Percentiles rank a stretch among this genome's conserved stretches.
These are phyloP conservation scores for Metarhizium robertsii DNA, from an alignment of 2,329 filamentous ascomycete species.

Conservation along the genomic window DNA sequence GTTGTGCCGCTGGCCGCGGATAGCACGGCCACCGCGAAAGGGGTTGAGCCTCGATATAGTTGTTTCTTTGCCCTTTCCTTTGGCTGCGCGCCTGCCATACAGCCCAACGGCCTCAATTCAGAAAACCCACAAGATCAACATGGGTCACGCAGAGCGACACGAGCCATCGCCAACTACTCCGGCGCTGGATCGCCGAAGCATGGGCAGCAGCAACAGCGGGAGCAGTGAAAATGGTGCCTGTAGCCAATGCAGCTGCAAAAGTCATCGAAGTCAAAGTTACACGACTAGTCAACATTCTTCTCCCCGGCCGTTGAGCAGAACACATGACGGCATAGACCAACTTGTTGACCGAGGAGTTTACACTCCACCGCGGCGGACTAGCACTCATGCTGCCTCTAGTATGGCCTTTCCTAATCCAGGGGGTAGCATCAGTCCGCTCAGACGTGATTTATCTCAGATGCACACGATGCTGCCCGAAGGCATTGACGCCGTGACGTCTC, in stretches of 20 bases:
- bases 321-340: constrained; percentile 5
- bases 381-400: constrained; percentile 24
- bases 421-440: constrained; percentile 18
- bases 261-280: not conserved
- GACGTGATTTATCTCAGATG: constrained; percentile 14
- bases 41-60: not conserved
- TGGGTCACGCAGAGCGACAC: constrained; percentile 4
- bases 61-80: too few relatives aligned
- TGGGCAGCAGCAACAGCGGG: constrained; percentile 4
- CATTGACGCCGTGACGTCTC: constrained; percentile 11
- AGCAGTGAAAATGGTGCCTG: constrained; percentile 6
- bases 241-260: constrained; percentile 11
- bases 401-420: constrained; percentile 20
- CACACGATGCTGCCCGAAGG: constrained; percentile 5
- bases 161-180: constrained; percentile 3
- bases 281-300: constrained; percentile 1
- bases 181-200: constrained; percentile 10
- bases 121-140: not conserved
- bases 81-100: not conserved
- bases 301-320: constrained; percentile 3
- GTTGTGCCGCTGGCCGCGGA: constrained; percentile 1
- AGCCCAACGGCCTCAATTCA: not conserved
- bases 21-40: not conserved
- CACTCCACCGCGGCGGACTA: constrained; percentile 22
- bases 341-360: not conserved